Base-by-base conservation (phyloP, 129 eudicot genomes). In the Artemisia annua region DNA sequence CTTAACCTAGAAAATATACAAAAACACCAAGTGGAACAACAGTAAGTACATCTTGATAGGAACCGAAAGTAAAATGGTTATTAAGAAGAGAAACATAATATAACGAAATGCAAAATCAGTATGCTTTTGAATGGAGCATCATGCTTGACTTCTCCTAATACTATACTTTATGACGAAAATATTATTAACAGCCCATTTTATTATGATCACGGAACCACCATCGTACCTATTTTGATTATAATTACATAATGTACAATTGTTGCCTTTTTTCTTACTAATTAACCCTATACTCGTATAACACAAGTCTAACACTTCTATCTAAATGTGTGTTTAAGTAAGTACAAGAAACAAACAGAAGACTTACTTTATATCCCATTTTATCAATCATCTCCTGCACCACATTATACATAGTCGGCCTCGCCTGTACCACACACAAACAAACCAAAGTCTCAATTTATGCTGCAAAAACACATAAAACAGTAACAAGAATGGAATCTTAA, bases 331-430 rank as follows among this genome's bases (percentile, higher is more conserved):
- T 64, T 48, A 16, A 5, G 19, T 44, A 13, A 16, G 54, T 16
- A 69, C 12, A 62, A 53, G 2, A 55, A 52, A 28, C 48, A 7
- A 60, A 48, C 48, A n/a, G 26, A 35, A 24, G 66, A 72, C 86
- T 85, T 81, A 90, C 98, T 12, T 76, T 69, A 71, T 94, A 94
- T 35, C 98, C 98, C 97, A 90, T 94, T 79, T 90, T 90, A 69
- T 94, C 98, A 81, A 94, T 72, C 96, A 94, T 94, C 69, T 90
- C 96, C 78, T 84, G 88, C 82, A 84, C 84, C 60, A 87, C 96
- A 24, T 88, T 86, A 78, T 94, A 94, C 86, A 94, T 83, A 30
- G 97, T 90, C 20, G 97, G 98, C 81, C 98, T 86, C 53, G 96
- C 86, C 98, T 94, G 80, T 63, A 80, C 60, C 49, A 78, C 54